Evolutionary conservation across 2,329 filamentous ascomycete genomes (phyloP), one percentile per base, ranked within the genome.

Genomic region (Talaromyces sp.): DNA sequence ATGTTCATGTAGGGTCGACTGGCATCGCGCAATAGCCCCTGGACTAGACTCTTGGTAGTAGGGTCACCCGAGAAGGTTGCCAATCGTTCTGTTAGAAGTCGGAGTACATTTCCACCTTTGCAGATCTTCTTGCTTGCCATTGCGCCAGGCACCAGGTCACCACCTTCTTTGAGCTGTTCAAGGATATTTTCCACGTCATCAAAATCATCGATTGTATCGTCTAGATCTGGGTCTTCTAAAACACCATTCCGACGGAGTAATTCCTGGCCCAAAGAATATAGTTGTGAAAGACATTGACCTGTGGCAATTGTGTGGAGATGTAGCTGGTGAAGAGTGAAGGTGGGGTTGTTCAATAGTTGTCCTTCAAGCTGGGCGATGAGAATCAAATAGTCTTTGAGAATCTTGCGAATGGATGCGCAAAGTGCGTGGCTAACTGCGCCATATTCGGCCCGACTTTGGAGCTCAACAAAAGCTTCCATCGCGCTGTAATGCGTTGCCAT

Each of bases 1-100:
- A 99, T 99, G 37, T 84, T 83, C 92, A 97, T 97, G 70, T 99
- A 99, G 0, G 94, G 94, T 50, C 88, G 85, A 65, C 92, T 97
- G 1, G 93, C 88, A 71, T 97, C 93, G 51, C 90, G 83, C 37
- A 99, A 74, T 24, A 99, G 75, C 3, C 87, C 88, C 10, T 90
- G 94, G 10, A 99, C 80, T 17, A 99, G 75, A 20, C 86, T 84
- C 57, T 90, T 85, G 17, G 94, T 92, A 0, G 91, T 88, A 3
- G 94, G 94, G 68, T 99, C 94, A 41, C 94, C 94, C 1, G 93
- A 94, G 85, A 97, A 93, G 13, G 88, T 86, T 61, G 94, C 89
- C 8, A 97, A 77, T 46, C 93, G 83, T 66, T 87, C 88, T 2
- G 91, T 96, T 51, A 99, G 83, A 27, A 97, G 76, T 0, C 91